Percentiles rank a stretch among this genome's conserved stretches.
phyloP scores from a whole-genome alignment of 2,329 filamentous ascomycete genomes.

The Penicillium hesseltinei region DNA sequence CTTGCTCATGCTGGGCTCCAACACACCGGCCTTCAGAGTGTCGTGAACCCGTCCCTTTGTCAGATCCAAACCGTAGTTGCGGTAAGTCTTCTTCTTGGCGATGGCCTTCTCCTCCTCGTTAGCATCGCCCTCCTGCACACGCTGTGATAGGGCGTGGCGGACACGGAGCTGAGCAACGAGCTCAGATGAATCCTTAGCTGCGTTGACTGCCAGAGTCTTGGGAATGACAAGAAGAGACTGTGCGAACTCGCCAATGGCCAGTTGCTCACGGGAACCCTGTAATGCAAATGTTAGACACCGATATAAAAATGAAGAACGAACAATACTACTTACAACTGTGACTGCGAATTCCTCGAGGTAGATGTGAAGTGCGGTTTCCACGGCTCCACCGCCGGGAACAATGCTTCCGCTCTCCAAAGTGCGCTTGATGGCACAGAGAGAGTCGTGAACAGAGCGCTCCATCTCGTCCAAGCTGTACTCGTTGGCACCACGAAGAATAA shows the following conservation, averaged over 20 bases:
- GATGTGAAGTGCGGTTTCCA: slow-evolving; percentile 98
- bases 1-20: slow-evolving; percentile 98
- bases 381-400: slow-evolving; percentile 91
- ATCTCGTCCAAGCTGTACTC: slow-evolving; percentile 98
- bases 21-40: slow-evolving; percentile 87
- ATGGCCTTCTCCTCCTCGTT: slow-evolving; percentile 81
- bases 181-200: slow-evolving; percentile 92
- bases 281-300: slow-evolving; percentile 7
- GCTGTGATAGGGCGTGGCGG: slow-evolving; percentile 89
- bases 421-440: slow-evolving; percentile 92
- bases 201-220: slow-evolving; percentile 95
- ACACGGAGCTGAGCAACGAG: slow-evolving; percentile 93
- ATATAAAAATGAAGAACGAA: slow-evolving; percentile 3
- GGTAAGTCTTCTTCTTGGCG: slow-evolving; percentile 94
- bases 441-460: slow-evolving; percentile 98
- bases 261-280: slow-evolving; percentile 85
- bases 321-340: slow-evolving; percentile 66
- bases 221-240: slow-evolving; percentile 91
- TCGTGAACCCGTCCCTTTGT: slow-evolving; percentile 87
- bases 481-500: slow-evolving; percentile 92
- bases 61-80: slow-evolving; percentile 96
- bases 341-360: slow-evolving; percentile 98
- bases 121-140: slow-evolving; percentile 76
- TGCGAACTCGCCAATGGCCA: slow-evolving; percentile 96
- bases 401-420: slow-evolving; percentile 96